A percentile compares a stretch with the other conserved stretches of the same genome.
Conservation (phyloP, 306 rosid species). For the Casuarina equisetifolia region DNA sequence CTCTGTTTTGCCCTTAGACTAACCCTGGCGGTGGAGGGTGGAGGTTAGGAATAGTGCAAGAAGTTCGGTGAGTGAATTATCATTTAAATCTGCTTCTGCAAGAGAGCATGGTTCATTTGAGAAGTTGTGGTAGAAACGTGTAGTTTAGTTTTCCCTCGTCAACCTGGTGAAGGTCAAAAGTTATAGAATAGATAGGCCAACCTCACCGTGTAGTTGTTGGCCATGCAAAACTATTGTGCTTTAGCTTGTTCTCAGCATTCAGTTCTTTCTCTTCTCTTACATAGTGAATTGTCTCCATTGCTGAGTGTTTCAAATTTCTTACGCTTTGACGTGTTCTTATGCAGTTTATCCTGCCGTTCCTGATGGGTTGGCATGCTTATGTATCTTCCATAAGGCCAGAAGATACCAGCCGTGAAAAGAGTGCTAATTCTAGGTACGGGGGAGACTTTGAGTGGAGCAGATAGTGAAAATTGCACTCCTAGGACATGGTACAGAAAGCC, state of each 20-base stretch:
- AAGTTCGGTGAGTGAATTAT: neutral
- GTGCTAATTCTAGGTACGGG: conserved; percentile 57
- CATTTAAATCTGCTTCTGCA: neutral
- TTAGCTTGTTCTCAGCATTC: neutral
- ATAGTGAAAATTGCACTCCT: conserved; percentile 26
- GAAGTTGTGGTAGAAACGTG: neutral
- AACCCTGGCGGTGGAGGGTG: too few species aligned
- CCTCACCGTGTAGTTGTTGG: neutral
- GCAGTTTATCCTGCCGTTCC: conserved; percentile 83
- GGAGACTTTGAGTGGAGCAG: conserved; percentile 87
- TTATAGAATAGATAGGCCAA: too few species aligned
- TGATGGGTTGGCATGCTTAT: conserved; percentile 85
- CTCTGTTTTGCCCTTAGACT: neutral
- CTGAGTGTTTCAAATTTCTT: conserved; percentile 1
- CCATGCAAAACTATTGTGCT: neutral
- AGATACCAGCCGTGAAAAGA: conserved; percentile 41
- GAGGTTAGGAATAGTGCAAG: too few species aligned
- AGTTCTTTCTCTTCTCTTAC: neutral
- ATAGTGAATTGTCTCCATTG: neutral
- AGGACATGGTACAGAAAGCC: neutral
- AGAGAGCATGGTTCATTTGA: neutral
- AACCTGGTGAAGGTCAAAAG: too few species aligned
- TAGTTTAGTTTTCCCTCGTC: neutral
- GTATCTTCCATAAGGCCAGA: conserved; percentile 69
- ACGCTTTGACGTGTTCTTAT: conserved; percentile 8